Evolutionary conservation across 805 yeast species (phyloP), one percentile per base, ranked within the genome.

Genomic region (Candida taoyuanica): DNA sequence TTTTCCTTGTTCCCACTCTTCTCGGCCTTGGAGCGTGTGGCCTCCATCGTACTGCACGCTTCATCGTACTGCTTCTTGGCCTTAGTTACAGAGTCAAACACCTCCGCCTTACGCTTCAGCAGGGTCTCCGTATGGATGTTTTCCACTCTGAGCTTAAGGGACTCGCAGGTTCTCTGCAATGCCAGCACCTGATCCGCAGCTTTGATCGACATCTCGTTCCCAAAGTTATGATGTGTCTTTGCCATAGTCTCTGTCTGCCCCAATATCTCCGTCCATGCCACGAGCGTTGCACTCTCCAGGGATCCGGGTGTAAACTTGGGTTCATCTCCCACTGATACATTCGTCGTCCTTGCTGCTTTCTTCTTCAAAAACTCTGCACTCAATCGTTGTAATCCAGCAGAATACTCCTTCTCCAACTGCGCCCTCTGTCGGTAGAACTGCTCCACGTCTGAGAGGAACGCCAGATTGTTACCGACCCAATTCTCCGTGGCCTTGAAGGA

Each of bases 231-330:
- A 49, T 78, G 79, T 49, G 85, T 94, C 37, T 70, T 74, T 26
- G 95, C 81, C 27, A 85, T 74, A 17, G 71, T 65, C 60, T 89
- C 97, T 1, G 96, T 85, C 55, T 86, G 93, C 3, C 83, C 71
- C 42, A 91, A 70, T 6, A 89, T 74, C 47, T 87, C 95, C 31
- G 76, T 86, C 98, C 98, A 91, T 2, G 95, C 76, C 11, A 85
- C 95, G 45, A 89, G 64, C 13, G 85, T 70, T 0, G 96, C 95
- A 47, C 85, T 73, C 56, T 93, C 98, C 34, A 91, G 67, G 0
- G 97, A 87, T 0, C 99, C 98, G 0, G 98, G 98, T 0, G 99
- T 93, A 30, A 85, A 74, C 29, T 78, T 73, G 0, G 99, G 98
- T 14, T 75, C 74, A 43, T 86, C 95, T 18, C 99, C 99, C 3